Conservation (phyloP, 805 yeast genomes). For the Pichia cephalocereana region DNA sequence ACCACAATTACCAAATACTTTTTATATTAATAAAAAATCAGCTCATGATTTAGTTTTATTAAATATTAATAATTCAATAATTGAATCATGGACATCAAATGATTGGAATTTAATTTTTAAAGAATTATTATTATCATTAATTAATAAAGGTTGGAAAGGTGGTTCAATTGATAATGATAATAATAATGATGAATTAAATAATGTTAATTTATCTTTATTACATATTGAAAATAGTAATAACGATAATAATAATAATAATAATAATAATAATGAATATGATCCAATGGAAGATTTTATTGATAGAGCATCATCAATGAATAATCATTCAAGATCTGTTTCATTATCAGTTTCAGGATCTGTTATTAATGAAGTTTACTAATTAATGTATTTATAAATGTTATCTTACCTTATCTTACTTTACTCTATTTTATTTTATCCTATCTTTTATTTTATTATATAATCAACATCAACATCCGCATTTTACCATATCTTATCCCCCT, state of each 20-base stretch:
- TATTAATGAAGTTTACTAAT: neutral
- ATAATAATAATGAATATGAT: slow-evolving; percentile 16
- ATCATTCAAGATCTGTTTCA: neutral
- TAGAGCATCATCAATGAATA: slow-evolving; percentile 2
- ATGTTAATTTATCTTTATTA: slow-evolving; percentile 23
- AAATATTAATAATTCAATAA: slow-evolving; percentile 24
- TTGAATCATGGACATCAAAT: slow-evolving; percentile 24
- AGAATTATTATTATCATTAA: slow-evolving; percentile 25
- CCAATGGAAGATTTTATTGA: slow-evolving; percentile 25
- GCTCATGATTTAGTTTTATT: slow-evolving; percentile 24
- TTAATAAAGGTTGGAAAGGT: slow-evolving; percentile 29
- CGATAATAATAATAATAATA: slow-evolving; percentile 11
- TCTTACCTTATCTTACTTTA: neutral
- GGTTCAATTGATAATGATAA: slow-evolving; percentile 21
- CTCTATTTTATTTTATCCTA: too few species aligned
- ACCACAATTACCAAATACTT: slow-evolving; percentile 64
- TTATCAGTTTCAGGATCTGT: neutral
- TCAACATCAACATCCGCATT: too few species aligned
- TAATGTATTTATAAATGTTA: too few species aligned
- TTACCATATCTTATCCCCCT: neutral
- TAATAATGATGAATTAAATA: slow-evolving; percentile 23
- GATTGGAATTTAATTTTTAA: slow-evolving; percentile 31
- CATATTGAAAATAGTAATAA: slow-evolving; percentile 13
- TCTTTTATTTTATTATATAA: too few species aligned
- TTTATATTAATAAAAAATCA: slow-evolving; percentile 35